These are phyloP conservation scores for Fomitopsis serialis DNA, from an alignment of 768 basidiomycete species.

Conservation along the genomic window DNA sequence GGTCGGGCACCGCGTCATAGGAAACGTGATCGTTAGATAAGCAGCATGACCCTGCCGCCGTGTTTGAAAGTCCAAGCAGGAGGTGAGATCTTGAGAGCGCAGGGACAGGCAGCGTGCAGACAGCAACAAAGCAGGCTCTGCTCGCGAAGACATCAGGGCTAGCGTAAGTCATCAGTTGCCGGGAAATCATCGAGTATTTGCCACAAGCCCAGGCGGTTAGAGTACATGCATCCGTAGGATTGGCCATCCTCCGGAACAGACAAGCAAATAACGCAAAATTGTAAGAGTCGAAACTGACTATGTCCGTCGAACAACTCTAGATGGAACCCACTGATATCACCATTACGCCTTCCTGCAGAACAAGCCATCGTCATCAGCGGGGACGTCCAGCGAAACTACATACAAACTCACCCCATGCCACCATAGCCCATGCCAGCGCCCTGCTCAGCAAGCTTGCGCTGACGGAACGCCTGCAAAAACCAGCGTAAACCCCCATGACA, in stretches of 20 bases:
- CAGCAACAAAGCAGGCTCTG: no score
- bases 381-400: background rate
- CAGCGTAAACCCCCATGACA: constrained; percentile 1
- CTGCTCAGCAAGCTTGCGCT: constrained; percentile 65
- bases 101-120: no score
- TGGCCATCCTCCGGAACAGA: background rate
- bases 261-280: background rate
- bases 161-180: no score
- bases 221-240: background rate
- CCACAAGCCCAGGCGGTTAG: background rate
- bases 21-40: no score
- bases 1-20: no score
- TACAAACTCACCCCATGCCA: constrained; percentile 34
- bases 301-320: background rate
- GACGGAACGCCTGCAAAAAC: constrained; percentile 57
- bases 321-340: constrained; percentile 1
- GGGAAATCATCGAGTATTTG: no score
- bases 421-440: constrained; percentile 56
- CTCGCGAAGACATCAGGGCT: no score
- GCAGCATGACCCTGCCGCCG: no score
- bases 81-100: no score
- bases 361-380: background rate
- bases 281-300: constrained; percentile 5
- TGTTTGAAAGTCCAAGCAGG: no score
- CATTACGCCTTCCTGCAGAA: background rate